These are phyloP conservation scores for Leishmania tarentolae DNA, from an alignment of 208 protist species.

Conservation along the genomic window DNA sequence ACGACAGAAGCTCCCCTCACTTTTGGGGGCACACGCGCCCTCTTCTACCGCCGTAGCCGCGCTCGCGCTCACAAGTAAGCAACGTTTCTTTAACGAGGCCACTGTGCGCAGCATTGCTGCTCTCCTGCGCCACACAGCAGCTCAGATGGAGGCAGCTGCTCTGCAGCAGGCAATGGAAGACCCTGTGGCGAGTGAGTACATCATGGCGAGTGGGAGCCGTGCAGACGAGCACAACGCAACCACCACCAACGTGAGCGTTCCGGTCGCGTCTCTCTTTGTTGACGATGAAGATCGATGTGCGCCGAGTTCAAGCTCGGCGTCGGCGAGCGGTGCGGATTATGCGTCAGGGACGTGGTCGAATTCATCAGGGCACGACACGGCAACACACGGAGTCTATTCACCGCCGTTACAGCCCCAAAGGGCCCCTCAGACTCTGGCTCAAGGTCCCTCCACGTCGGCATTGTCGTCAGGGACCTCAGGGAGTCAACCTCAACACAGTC, in stretches of 20 bases:
- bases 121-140: slow-evolving; percentile 11
- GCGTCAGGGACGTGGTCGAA: not conserved
- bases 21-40: not conserved
- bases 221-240: slow-evolving; percentile 9
- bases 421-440: not conserved
- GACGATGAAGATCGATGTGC: not conserved
- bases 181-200: slow-evolving; percentile 25
- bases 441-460: not conserved
- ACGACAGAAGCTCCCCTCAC: not conserved
- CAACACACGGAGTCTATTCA: not conserved
- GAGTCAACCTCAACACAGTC: not conserved
- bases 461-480: not conserved
- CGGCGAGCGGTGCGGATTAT: not conserved
- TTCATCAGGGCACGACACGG: not conserved
- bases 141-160: slow-evolving; percentile 15
- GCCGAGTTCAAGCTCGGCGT: not conserved
- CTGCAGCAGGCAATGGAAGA: slow-evolving; percentile 25
- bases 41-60: not conserved
- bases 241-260: not conserved
- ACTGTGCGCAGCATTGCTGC: slow-evolving; percentile 12
- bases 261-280: not conserved
- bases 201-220: slow-evolving; percentile 15
- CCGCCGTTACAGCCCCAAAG: not conserved
- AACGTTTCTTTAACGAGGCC: slow-evolving; percentile 11
- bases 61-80: slow-evolving; percentile 28